Evolutionary conservation across 495 filamentous ascomycete genomes (phyloP), one percentile per base, ranked within the genome.

Genomic region (Poronia punctata): DNA sequence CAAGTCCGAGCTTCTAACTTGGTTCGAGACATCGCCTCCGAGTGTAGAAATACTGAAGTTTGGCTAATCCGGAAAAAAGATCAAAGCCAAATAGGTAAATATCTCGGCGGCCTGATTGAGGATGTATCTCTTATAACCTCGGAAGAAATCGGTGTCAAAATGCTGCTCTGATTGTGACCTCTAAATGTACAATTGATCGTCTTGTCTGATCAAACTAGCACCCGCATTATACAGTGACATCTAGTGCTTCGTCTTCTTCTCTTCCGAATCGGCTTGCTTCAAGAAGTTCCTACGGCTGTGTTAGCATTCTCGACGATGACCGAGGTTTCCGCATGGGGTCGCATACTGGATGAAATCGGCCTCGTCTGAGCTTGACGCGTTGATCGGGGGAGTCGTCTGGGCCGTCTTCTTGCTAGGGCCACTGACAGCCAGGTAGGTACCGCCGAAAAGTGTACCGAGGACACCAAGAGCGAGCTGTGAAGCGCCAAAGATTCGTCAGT

Each of bases 341-440:
- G 47, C 84, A 61, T 78, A 97, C 90, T 94, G 86, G 74, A 98
- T 92, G 70, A 96, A 98, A 53, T 82, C 80, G 72, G 93, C 88
- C 76, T 98, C 90, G 59, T 96, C 90, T 59, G 86, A 82, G 69
- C 80, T 89, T 43, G 71, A 68, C 30, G 90, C 88, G 64, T 89
- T 83, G 72, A 95, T 86, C 19, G 87, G 84, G 41, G 90, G 90
- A 43, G 76, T 75, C n/a, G n/a, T n/a, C 56, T 61, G 63, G 12
- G 53, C 52, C 38, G 74, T 50, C 63, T 79, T 65, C 66, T 80
- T 78, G 64, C 76, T 76, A 53, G 74, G 67, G 50, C 86, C 83
- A 40, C 80, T 57, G 50, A 71, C 56, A 21, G 74, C 64, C 38
- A 74, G 49, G 35, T 63, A 78, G 45, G 61, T 56, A 43, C 74